Evolutionary conservation across 148 eudicot species (phyloP).

Genomic region (Dysphania ambrosioides): DNA sequence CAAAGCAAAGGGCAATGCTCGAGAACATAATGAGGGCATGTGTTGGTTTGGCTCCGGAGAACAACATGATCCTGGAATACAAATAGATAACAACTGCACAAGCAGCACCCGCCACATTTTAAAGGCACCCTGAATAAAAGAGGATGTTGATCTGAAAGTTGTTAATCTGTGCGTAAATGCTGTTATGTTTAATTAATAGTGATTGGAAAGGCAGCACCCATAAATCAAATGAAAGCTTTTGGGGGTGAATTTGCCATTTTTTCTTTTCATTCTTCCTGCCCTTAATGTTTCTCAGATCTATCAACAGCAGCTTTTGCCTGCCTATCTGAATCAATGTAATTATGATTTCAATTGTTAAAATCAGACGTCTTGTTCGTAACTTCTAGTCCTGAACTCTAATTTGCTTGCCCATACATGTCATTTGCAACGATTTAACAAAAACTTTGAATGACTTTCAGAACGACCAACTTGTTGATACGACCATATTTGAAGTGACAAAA

Average conservation of each 20-base stretch:
- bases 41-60: constrained; percentile 91
- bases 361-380: not conserved
- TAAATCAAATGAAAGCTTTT: constrained; percentile 17
- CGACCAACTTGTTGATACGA: no score
- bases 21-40: constrained; percentile 99
- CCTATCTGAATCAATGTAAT: constrained; percentile 23
- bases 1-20: constrained; percentile 97
- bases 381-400: not conserved
- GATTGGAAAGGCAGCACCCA: constrained; percentile 17
- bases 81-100: constrained; percentile 36
- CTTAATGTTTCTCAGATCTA: not conserved
- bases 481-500: no score
- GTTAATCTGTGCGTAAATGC: not conserved
- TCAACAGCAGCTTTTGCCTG: constrained; percentile 19
- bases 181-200: constrained; percentile 12
- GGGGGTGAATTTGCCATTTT: not conserved
- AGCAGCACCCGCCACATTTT: not conserved
- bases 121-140: constrained; percentile 22
- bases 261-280: not conserved
- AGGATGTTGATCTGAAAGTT: constrained; percentile 24
- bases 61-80: constrained; percentile 98
- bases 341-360: not conserved
- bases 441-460: no score
- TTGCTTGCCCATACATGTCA: not conserved
- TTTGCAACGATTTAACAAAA: not conserved